Base-by-base conservation (phyloP, 176 grass and related monocot genomes). In the Lolium rigidum region DNA sequence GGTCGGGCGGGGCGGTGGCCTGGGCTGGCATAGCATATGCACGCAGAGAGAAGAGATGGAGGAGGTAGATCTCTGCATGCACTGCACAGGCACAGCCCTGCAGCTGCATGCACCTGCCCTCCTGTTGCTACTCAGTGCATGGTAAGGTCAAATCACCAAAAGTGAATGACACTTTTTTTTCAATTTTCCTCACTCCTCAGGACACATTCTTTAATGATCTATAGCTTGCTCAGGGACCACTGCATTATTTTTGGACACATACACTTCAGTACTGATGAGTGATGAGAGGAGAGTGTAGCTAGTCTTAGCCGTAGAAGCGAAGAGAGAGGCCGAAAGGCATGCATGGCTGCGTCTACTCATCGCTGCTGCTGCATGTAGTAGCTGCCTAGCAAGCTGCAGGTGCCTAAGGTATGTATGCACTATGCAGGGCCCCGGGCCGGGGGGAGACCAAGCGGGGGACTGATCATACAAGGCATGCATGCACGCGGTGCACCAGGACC, bases 61-160 rank as follows among this genome's bases (percentile, higher is more conserved):
- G 56, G 38, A 58, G 44, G 41, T 75, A 35, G 74, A 72, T 71
- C 72, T 82, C 69, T 52, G 51, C 15, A 70, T 43, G 70, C 24
- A 56, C 47, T 63, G 70, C 75, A 51, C 58, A 38, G 49, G 70
- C 75, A 51, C 58, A 38, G 49, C 60, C 76, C 85, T 70, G 89
- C 68, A 87, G 81, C 85, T 87, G 85, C 89, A 84, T 87, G 89
- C 85, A 75, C 48, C 72, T 84, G 85, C 85, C 89, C 81, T 81
- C 67, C 89, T 87, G 89, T 84, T 87, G 80, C 81, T 62, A 41
- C 81, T 81, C 69, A 84, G 76, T 91, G 89, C 89, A 91, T 91
- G 89, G 89, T 84, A 81, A 92, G 91, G 91, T 92, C 91, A 92
- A 92, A 89, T 92, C 91, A 92, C 81, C 47, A 89, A 89, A 92